Evolutionary conservation across 441 rosid species (phyloP).

Genomic region (Flueggea neowawraea): DNA sequence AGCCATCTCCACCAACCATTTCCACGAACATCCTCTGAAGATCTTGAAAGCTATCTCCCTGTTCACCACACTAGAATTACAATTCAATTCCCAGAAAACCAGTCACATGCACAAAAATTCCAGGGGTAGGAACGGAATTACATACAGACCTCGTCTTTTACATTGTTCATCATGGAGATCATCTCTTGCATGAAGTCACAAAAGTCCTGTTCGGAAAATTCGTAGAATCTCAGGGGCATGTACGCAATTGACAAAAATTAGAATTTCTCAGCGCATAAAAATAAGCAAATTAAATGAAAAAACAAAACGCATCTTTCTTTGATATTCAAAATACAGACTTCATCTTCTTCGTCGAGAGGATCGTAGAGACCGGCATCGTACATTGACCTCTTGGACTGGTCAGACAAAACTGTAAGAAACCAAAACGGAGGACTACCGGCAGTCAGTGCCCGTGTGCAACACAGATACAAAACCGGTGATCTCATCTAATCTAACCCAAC

Average conservation of each 20-base stretch:
- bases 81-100: background rate
- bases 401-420: conserved; percentile 41
- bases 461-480: too few relatives aligned
- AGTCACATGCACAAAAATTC: background rate
- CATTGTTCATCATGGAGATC: conserved; percentile 67
- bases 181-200: conserved; percentile 74
- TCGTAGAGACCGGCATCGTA: conserved; percentile 68
- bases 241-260: background rate
- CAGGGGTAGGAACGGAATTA: background rate
- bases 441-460: background rate
- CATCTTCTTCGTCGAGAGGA: conserved; percentile 59
- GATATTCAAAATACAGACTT: conserved; percentile 33
- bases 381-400: conserved; percentile 49
- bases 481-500: too few relatives aligned
- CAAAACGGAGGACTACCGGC: background rate
- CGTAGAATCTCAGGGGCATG: background rate
- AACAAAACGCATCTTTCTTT: background rate
- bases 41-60: conserved; percentile 56
- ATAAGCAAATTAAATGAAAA: background rate
- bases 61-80: background rate
- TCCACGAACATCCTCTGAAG: conserved; percentile 66
- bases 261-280: background rate
- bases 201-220: conserved; percentile 44
- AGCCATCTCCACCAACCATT: conserved; percentile 54
- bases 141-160: conserved; percentile 58